A percentile compares a stretch with the other conserved stretches of the same genome.
Conservation (phyloP, 1,139 yeast genomes). For the Debaryomyces psychrophilus region DNA sequence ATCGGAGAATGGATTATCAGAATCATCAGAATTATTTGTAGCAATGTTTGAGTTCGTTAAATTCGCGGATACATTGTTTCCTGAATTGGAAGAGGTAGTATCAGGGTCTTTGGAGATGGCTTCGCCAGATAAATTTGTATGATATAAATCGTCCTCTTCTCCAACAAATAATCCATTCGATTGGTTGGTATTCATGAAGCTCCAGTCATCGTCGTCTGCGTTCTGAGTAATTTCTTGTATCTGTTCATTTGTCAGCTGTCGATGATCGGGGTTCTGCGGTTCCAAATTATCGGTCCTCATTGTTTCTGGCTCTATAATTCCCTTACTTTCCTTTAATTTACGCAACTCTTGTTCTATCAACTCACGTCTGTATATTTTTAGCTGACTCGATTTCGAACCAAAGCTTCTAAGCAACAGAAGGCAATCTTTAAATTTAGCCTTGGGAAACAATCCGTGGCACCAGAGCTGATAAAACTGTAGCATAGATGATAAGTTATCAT, state of each 20-base stretch:
- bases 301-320: slow-evolving; percentile 26
- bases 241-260: slow-evolving; percentile 9
- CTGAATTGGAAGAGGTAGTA: not conserved
- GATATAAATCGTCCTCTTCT: slow-evolving; percentile 26
- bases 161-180: slow-evolving; percentile 32
- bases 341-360: slow-evolving; percentile 39
- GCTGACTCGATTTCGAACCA: slow-evolving; percentile 36
- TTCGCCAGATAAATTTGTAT: not conserved
- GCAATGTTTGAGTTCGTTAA: not conserved
- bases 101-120: not conserved
- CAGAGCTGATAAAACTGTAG: slow-evolving; percentile 76
- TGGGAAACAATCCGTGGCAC: slow-evolving; percentile 83
- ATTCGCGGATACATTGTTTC: not conserved
- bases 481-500: slow-evolving; percentile 46
- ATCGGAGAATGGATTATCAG: slow-evolving; percentile 27
- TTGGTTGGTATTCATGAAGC: slow-evolving; percentile 30
- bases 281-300: slow-evolving; percentile 8
- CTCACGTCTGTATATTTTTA: slow-evolving; percentile 40
- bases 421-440: slow-evolving; percentile 73
- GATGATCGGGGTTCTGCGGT: not conserved
- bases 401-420: slow-evolving; percentile 37
- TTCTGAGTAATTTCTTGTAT: slow-evolving; percentile 12
- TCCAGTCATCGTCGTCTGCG: slow-evolving; percentile 39
- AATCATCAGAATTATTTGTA: slow-evolving; percentile 12
- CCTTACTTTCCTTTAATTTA: slow-evolving; percentile 36